Percentiles rank a stretch among this genome's conserved stretches.
Evolutionary conservation across 2,329 filamentous ascomycete species (phyloP).

Genomic region (Juglanconis sp.): DNA sequence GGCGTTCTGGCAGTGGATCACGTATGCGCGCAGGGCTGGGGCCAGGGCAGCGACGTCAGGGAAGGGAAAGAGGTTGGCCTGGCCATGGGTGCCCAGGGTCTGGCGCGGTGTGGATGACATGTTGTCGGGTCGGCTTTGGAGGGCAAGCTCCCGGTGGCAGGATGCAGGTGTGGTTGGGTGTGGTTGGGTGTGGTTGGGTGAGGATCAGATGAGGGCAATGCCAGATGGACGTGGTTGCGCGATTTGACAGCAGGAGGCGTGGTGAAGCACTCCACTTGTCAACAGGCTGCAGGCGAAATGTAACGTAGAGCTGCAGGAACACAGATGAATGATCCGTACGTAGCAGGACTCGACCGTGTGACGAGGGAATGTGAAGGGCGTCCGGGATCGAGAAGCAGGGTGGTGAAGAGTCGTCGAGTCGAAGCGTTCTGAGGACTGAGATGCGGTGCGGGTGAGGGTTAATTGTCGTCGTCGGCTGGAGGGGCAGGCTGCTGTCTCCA

Average conservation of each 20-base stretch:
- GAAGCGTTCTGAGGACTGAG: too few relatives aligned
- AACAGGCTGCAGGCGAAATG: background rate
- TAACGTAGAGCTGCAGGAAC: background rate
- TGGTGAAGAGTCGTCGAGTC: background rate
- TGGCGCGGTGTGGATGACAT: conserved; percentile 4
- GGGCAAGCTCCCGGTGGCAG: background rate
- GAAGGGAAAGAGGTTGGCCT: conserved; percentile 78
- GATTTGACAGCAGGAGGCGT: conserved; percentile 9
- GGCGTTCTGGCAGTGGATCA: conserved; percentile 76
- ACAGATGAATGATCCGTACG: background rate
- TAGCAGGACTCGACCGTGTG: background rate
- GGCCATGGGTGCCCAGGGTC: conserved; percentile 46
- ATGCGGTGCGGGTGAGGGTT: too few relatives aligned
- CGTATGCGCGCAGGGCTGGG: conserved; percentile 72
- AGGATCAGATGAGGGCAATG: background rate
- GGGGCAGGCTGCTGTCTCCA: too few relatives aligned
- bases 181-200: background rate
- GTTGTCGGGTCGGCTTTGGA: background rate
- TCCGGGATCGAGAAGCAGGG: background rate
- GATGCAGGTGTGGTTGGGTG: background rate
- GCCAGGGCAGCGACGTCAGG: conserved; percentile 67
- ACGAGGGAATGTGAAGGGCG: background rate
- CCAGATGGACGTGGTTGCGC: conserved; percentile 1
- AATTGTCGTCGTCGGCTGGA: too few relatives aligned
- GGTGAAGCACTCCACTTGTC: background rate